These are phyloP conservation scores for Pluteus cervinus DNA, from an alignment of 768 basidiomycete species.

Conservation along the genomic window DNA sequence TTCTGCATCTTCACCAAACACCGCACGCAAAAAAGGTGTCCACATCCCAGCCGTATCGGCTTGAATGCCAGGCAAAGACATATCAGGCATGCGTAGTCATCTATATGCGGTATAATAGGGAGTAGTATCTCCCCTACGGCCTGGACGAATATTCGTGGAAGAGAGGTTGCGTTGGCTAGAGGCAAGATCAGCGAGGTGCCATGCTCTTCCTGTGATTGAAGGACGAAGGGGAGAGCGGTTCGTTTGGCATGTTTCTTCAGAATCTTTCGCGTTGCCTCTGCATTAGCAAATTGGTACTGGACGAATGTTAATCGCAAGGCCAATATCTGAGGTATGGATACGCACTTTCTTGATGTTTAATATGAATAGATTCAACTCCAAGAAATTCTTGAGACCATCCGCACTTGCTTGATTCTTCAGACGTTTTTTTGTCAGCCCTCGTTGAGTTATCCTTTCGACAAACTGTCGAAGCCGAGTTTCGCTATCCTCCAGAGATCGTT, in stretches of 20 bases:
- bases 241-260: constrained; percentile 93
- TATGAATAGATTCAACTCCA: constrained; percentile 72
- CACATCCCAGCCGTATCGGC: constrained; percentile 76
- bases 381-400: constrained; percentile 61
- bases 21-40: constrained; percentile 74
- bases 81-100: constrained; percentile 84
- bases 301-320: background rate
- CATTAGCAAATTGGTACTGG: constrained; percentile 78
- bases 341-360: constrained; percentile 75
- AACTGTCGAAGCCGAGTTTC: constrained; percentile 64
- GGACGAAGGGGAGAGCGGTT: constrained; percentile 76
- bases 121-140: constrained; percentile 78
- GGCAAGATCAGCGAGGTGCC: constrained; percentile 37
- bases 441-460: constrained; percentile 47
- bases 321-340: background rate
- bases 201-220: no score
- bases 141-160: constrained; percentile 55
- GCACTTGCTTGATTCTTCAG: constrained; percentile 53
- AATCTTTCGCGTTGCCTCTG: constrained; percentile 88
- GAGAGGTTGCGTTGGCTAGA: constrained; percentile 17
- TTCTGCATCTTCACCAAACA: constrained; percentile 92
- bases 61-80: constrained; percentile 91
- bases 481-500: constrained; percentile 62
- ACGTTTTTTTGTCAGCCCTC: constrained; percentile 47
- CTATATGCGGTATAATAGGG: constrained; percentile 72